A percentile compares a stretch with the other conserved stretches of the same genome.
These are phyloP conservation scores for Aspergillus calidoustus DNA, from an alignment of 2,329 filamentous ascomycete species.

Conservation along the genomic window DNA sequence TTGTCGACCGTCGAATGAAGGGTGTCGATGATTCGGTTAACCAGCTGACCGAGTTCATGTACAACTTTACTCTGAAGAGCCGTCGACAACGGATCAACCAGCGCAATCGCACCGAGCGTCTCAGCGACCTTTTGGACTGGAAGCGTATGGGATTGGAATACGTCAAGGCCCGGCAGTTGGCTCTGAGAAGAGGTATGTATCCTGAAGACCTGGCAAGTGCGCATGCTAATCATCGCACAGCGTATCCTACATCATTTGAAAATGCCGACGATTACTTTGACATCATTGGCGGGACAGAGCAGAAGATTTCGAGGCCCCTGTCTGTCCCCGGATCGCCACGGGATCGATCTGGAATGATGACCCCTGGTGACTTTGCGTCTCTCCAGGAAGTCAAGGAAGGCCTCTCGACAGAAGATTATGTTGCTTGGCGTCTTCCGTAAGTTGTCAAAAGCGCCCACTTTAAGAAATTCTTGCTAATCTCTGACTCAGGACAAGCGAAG, in stretches of 20 bases:
- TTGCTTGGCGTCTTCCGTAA: conserved; percentile 97
- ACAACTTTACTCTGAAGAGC: conserved; percentile 90
- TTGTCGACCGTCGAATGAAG: conserved; percentile 93
- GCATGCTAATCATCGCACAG: conserved; percentile 45
- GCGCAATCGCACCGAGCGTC: conserved; percentile 90
- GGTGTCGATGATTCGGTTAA: conserved; percentile 97
- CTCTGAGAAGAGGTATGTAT: conserved; percentile 69
- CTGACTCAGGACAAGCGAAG: conserved; percentile 65
- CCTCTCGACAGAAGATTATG: conserved; percentile 93
- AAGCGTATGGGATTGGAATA: conserved; percentile 99
- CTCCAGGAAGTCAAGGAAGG: conserved; percentile 93
- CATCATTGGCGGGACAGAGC: conserved; percentile 88
- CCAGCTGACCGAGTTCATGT: conserved; percentile 90
- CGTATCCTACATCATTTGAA: conserved; percentile 85
- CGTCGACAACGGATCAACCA: conserved; percentile 98
- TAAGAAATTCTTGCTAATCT: conserved; percentile 27
- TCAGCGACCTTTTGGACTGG: conserved; percentile 96
- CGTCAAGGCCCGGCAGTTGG: conserved; percentile 93
- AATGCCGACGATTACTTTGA: conserved; percentile 79
- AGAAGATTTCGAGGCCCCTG: conserved; percentile 93
- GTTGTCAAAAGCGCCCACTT: conserved; percentile 47
- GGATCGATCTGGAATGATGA: conserved; percentile 96
- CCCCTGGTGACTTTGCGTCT: conserved; percentile 94
- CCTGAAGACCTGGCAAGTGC: no score
- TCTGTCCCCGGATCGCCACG: conserved; percentile 92